These are phyloP conservation scores for Cordyceps cicadae DNA, from an alignment of 2,329 filamentous ascomycete genomes.

Conservation along the genomic window DNA sequence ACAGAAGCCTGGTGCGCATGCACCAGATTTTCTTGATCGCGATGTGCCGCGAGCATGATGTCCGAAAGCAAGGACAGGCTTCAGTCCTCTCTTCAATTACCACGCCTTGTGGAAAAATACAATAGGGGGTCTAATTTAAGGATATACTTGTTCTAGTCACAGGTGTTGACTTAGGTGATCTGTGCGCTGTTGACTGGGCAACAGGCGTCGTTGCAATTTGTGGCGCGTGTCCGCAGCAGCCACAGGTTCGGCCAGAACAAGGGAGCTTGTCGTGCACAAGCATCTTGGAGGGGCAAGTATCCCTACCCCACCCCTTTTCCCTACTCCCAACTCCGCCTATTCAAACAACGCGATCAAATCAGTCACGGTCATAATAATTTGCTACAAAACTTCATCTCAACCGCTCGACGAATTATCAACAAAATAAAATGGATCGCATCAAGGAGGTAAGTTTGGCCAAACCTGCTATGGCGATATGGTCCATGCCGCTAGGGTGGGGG, in stretches of 20 bases:
- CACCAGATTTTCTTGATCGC: conserved; percentile 83
- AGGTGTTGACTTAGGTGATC: conserved; percentile 4
- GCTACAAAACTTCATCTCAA: conserved; percentile 6
- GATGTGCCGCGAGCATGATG: conserved; percentile 65
- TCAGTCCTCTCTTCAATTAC: neutral
- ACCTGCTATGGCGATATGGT: neutral
- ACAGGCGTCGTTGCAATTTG: neutral
- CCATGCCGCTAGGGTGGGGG: neutral
- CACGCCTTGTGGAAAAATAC: neutral
- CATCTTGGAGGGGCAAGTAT: conserved; percentile 13
- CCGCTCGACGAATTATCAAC: conserved; percentile 14
- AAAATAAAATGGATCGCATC: conserved; percentile 69
- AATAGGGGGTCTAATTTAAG: neutral
- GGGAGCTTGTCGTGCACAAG: conserved; percentile 1
- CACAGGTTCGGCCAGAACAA: neutral
- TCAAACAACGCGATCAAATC: conserved; percentile 11
- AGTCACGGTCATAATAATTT: conserved; percentile 2
- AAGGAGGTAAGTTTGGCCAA: conserved; percentile 61
- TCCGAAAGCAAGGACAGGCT: neutral
- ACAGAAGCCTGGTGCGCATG: conserved; percentile 64
- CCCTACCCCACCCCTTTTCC: conserved; percentile 14
- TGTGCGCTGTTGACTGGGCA: conserved; percentile 12
- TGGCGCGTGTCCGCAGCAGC: conserved; percentile 8
- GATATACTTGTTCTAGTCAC: neutral
- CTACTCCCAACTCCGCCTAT: conserved; percentile 11